Conservation (phyloP, 495 filamentous ascomycete species). For the Lasiosphaeris hirsuta region DNA sequence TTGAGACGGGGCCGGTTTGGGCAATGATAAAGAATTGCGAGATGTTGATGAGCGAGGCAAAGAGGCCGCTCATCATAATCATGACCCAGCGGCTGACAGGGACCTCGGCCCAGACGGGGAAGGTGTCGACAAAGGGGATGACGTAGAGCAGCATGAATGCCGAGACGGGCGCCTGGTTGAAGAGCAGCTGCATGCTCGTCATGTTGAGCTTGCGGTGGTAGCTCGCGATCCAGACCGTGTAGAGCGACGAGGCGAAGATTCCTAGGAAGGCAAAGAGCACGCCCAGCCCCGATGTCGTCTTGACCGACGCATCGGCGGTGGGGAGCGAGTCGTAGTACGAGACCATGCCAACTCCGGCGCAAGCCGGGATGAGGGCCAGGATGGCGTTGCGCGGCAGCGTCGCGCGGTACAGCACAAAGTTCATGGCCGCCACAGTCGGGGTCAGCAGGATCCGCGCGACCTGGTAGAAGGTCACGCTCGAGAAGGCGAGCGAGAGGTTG, state of each 20-base stretch:
- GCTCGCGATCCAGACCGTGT: slow-evolving; percentile 65
- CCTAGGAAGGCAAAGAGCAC: slow-evolving; percentile 63
- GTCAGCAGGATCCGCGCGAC: slow-evolving; percentile 69
- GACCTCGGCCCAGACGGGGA: slow-evolving; percentile 52
- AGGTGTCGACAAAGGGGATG: slow-evolving; percentile 62
- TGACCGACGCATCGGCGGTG: slow-evolving; percentile 40
- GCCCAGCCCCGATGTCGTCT: slow-evolving; percentile 51
- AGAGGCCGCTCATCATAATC: slow-evolving; percentile 57
- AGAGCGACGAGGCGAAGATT: slow-evolving; percentile 62
- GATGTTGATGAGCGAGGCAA: slow-evolving; percentile 67
- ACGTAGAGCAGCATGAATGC: slow-evolving; percentile 61
- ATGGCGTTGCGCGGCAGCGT: slow-evolving; percentile 55
- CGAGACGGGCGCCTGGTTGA: slow-evolving; percentile 67
- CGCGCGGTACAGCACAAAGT: slow-evolving; percentile 60
- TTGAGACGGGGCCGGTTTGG: slow-evolving; percentile 64
- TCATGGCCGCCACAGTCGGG: slow-evolving; percentile 63
- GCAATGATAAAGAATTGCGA: slow-evolving; percentile 75
- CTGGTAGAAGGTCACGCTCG: slow-evolving; percentile 72
- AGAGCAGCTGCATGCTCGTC: slow-evolving; percentile 68
- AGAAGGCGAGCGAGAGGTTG: slow-evolving; percentile 68
- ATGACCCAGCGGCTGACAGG: slow-evolving; percentile 50
- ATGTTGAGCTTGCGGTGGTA: slow-evolving; percentile 66
- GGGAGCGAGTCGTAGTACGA: slow-evolving; percentile 68
- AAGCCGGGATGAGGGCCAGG: slow-evolving; percentile 60
- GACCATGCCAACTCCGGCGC: slow-evolving; percentile 64